Evolutionary conservation across 345 rosid species (phyloP), one percentile per base, ranked within the genome.

Genomic region (Brassica cretica): DNA sequence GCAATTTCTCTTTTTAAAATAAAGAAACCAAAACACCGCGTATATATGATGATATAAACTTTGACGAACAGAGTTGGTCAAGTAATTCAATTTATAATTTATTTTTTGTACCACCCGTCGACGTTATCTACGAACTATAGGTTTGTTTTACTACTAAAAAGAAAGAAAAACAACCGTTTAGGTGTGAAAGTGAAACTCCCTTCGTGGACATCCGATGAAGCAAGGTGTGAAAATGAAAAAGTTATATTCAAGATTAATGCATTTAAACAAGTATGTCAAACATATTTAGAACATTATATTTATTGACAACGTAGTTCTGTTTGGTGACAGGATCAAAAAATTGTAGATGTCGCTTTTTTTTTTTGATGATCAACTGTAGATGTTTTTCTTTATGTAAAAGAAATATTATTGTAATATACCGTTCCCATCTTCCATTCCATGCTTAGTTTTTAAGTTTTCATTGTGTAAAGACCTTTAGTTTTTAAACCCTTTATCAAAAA

Each of bases 41-140:
- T 55, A 25, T 29, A 3, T 16, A 44, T 10, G 24, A 53, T 51
- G 14, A 21, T 21, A 21, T 46, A 39, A 37, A 14, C 51, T 9
- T 68, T 68, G 74, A 60, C 60, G 32, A 75, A 35, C 5, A 4
- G 39, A 55, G 65, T 56, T 39, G 73, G 62, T 60, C 73, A 76
- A 68, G 6, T 53, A 61, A 46, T 44, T 18, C 18, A 68, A 44
- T 29, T 44, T 68, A 61, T 68, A 19, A 5, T 14, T 60, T 51
- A 8, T 21, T 3, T 3, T 41, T 5, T 21, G 30, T 27, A n/a
- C 71, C 35, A 14, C 37, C 64, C 7, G 44, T 63, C 64, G 64
- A 64, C 14, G 29, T 11, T 58, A 53, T 21, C 7, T 66, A 55
- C 29, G 59, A 67, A 58, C 41, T 9, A 24, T 1, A 29, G 33